These are phyloP conservation scores for Terana coerulea DNA, from an alignment of 768 basidiomycete species.

Conservation along the genomic window DNA sequence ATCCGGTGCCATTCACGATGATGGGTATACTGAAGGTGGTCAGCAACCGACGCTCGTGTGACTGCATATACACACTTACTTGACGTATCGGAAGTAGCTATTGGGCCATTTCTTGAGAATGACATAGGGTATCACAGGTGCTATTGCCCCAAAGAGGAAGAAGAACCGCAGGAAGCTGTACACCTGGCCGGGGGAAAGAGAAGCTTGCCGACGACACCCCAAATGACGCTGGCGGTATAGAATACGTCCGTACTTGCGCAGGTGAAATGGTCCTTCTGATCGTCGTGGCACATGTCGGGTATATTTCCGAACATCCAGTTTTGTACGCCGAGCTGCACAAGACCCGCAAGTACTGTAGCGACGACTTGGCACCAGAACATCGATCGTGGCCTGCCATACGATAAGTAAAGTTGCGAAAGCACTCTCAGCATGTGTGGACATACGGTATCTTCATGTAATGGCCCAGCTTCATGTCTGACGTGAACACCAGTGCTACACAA, in stretches of 20 bases:
- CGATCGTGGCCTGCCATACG: constrained; percentile 30
- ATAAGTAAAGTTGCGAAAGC: no score
- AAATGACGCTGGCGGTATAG: constrained; percentile 45
- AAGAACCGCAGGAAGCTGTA: constrained; percentile 36
- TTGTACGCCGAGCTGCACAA: constrained; percentile 64
- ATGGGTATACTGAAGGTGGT: constrained; percentile 27
- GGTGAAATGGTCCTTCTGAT: constrained; percentile 61
- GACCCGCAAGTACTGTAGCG: constrained; percentile 54
- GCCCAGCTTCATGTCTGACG: constrained; percentile 73
- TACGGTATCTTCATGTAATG: constrained; percentile 67
- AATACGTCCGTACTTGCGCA: constrained; percentile 65
- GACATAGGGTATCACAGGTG: constrained; percentile 38
- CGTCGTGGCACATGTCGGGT: constrained; percentile 48
- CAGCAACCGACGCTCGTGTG: constrained; percentile 16
- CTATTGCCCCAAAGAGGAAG: constrained; percentile 40
- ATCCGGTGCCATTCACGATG: constrained; percentile 36
- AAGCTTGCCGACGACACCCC: constrained; percentile 40
- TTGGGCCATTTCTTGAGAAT: constrained; percentile 60
- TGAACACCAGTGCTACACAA: constrained; percentile 57
- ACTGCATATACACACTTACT: constrained; percentile 19
- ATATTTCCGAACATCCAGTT: constrained; percentile 67
- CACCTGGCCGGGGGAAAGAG: constrained; percentile 34
- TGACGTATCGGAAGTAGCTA: constrained; percentile 37
- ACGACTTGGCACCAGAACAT: constrained; percentile 52
- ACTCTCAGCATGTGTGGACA: no score